Conservation (phyloP, 768 basidiomycete species). For the Lentinula lateritia region DNA sequence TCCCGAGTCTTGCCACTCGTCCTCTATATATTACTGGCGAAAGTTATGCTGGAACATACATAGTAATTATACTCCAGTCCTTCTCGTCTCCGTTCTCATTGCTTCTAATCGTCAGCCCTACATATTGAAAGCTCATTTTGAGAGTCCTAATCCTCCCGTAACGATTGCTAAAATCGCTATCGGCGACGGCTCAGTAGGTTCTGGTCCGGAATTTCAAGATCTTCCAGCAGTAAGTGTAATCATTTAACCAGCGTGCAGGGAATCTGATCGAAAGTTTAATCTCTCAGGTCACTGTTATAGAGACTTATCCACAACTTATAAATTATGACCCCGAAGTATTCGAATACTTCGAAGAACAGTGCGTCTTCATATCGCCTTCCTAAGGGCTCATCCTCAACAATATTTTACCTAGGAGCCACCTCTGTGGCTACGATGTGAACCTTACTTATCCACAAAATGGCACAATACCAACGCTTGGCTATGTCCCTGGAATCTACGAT, state of each 20-base stretch:
- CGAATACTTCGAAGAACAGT: constrained; percentile 48
- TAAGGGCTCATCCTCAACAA: neutral
- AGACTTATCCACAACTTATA: constrained; percentile 75
- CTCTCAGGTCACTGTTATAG: constrained; percentile 46
- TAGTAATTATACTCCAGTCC: constrained; percentile 32
- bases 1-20: constrained; percentile 60
- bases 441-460: constrained; percentile 42
- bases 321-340: constrained; percentile 64
- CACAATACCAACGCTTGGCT: constrained; percentile 21
- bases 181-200: constrained; percentile 59
- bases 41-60: constrained; percentile 72
- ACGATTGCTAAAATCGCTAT: constrained; percentile 64
- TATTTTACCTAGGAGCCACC: constrained; percentile 23
- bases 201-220: constrained; percentile 43
- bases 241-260: neutral
- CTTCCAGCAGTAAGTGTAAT: constrained; percentile 44
- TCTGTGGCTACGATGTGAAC: constrained; percentile 44
- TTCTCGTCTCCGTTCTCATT: neutral
- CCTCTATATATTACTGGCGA: constrained; percentile 69
- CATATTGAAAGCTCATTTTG: constrained; percentile 69
- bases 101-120: constrained; percentile 46
- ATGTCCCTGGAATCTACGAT: neutral
- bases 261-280: neutral
- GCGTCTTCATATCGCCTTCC: neutral
- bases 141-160: constrained; percentile 57